Conservation (phyloP, 1,284 basidiomycete genomes). For the Termitomyces sp. region DNA sequence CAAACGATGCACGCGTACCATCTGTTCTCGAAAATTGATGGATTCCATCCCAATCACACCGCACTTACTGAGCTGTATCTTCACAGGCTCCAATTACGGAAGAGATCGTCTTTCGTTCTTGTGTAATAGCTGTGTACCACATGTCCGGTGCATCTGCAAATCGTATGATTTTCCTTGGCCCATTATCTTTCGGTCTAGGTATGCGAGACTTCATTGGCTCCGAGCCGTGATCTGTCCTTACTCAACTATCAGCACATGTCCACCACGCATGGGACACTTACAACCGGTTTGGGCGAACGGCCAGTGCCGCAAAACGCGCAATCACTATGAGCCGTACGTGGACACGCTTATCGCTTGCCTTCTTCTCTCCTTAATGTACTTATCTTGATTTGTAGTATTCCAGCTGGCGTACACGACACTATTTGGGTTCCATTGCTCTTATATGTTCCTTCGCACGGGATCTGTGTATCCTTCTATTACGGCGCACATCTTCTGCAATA, state of each 20-base stretch:
- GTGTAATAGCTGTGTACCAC: constrained; percentile 71
- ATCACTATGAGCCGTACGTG: constrained; percentile 55
- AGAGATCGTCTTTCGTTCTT: constrained; percentile 88
- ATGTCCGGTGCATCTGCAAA: constrained; percentile 53
- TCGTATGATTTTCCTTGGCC: constrained; percentile 74
- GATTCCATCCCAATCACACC: background rate
- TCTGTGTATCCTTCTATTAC: constrained; percentile 57
- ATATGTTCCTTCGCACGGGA: constrained; percentile 80
- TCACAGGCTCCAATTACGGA: constrained; percentile 84
- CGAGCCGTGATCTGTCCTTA: background rate
- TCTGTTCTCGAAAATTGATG: background rate
- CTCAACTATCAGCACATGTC: constrained; percentile 64
- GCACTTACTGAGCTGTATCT: background rate
- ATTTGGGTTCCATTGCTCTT: constrained; percentile 88
- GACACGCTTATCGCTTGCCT: background rate
- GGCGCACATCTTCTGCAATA: constrained; percentile 89
- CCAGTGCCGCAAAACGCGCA: constrained; percentile 58
- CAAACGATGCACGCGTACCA: background rate
- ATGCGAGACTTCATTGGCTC: constrained; percentile 21
- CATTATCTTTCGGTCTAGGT: constrained; percentile 88
- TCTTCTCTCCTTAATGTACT: background rate
- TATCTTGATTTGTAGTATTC: constrained; percentile 50
- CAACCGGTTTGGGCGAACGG: constrained; percentile 62
- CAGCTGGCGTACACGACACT: constrained; percentile 88
- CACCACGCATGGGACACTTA: constrained; percentile 90